Percentiles rank a stretch among this genome's conserved stretches.
Evolutionary conservation across 352 stramenopile species (phyloP).

Genomic region (Phytophthora citricola): DNA sequence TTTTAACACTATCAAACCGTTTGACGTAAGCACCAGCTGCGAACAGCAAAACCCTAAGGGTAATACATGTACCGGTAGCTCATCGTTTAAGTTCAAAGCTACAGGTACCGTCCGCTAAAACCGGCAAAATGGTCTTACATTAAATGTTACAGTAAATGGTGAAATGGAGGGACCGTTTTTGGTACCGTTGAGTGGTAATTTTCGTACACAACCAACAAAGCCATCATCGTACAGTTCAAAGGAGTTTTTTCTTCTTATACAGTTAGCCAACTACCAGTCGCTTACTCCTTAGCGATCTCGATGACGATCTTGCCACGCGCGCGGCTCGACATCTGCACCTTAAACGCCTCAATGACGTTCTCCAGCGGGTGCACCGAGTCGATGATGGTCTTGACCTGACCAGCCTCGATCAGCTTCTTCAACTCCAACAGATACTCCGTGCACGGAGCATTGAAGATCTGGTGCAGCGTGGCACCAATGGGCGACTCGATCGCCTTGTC

Average conservation of each 20-base stretch:
- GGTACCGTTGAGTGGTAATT: too few relatives aligned
- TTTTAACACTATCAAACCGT: too few relatives aligned
- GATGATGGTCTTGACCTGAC: constrained; percentile 48
- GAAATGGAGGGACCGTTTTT: too few relatives aligned
- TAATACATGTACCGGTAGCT: too few relatives aligned
- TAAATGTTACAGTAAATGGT: too few relatives aligned
- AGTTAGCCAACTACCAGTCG: constrained; percentile 1
- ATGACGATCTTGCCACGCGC: constrained; percentile 20
- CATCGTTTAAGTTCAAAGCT: too few relatives aligned
- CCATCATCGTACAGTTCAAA: too few relatives aligned
- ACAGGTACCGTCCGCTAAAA: too few relatives aligned
- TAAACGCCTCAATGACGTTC: constrained; percentile 53
- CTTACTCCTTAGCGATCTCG: constrained; percentile 17
- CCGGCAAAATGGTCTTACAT: too few relatives aligned
- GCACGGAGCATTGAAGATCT: constrained; percentile 31
- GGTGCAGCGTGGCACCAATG: constrained; percentile 51
- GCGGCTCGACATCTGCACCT: constrained; percentile 35
- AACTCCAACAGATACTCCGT: constrained; percentile 37
- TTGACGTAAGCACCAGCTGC: too few relatives aligned
- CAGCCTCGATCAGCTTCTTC: constrained; percentile 40
- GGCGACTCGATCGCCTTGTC: constrained; percentile 56
- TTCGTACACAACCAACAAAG: too few relatives aligned
- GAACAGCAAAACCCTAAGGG: too few relatives aligned
- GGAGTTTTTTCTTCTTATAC: constrained; percentile 1
- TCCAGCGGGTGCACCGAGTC: constrained; percentile 63